Evolutionary conservation across 768 basidiomycete species (phyloP).

Genomic region (Chlorophyllum brunneum): DNA sequence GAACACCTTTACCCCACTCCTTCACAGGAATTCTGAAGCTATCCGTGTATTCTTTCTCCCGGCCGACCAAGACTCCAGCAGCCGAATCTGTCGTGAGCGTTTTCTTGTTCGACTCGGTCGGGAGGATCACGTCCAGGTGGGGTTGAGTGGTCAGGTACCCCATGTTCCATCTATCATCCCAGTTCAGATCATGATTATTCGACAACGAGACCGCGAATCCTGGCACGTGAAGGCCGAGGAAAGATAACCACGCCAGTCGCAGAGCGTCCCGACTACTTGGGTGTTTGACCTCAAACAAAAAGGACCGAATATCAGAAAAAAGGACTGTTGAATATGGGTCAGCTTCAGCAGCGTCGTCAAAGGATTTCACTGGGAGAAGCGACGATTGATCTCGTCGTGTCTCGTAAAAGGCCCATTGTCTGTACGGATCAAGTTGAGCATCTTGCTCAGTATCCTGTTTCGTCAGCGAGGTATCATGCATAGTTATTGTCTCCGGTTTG

Average conservation of each 20-base stretch:
- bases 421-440: slow-evolving; percentile 55
- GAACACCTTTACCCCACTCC: slow-evolving; percentile 53
- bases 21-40: slow-evolving; percentile 63
- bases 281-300: slow-evolving; percentile 48
- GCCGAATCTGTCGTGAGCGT: slow-evolving; percentile 52
- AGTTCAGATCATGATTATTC: slow-evolving; percentile 26
- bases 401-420: slow-evolving; percentile 63
- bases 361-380: slow-evolving; percentile 51
- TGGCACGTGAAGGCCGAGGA: slow-evolving; percentile 70
- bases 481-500: slow-evolving; percentile 27
- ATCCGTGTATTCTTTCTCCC: slow-evolving; percentile 55
- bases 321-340: slow-evolving; percentile 76
- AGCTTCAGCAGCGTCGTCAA: slow-evolving; percentile 39
- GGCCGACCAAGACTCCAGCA: slow-evolving; percentile 64
- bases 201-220: slow-evolving; percentile 49
- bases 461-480: background rate
- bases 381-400: slow-evolving; percentile 37
- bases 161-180: slow-evolving; percentile 70
- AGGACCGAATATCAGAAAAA: slow-evolving; percentile 64
- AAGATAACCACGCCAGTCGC: slow-evolving; percentile 65
- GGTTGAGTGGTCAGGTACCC: slow-evolving; percentile 40
- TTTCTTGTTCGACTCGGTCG: slow-evolving; percentile 27
- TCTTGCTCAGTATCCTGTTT: slow-evolving; percentile 12
- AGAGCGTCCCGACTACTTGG: slow-evolving; percentile 48
- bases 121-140: slow-evolving; percentile 52